Evolutionary conservation across 306 rosid species (phyloP).

Genomic region (Pyrus betulifolia): DNA sequence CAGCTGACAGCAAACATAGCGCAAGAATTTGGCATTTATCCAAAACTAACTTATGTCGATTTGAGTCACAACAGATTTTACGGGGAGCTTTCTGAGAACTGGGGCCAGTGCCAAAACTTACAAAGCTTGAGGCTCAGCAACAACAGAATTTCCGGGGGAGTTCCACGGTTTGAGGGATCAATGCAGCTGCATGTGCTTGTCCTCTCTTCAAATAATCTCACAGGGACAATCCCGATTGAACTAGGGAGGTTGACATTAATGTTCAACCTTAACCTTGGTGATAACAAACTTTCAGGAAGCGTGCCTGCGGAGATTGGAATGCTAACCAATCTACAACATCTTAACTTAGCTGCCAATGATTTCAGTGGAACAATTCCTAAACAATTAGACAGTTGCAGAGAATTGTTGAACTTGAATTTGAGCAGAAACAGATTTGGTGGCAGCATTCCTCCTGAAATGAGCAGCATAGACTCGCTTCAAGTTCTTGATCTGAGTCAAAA

Average conservation of each 20-base stretch:
- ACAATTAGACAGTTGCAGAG: conserved; percentile 3
- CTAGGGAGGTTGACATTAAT: conserved; percentile 3
- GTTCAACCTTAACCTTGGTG: conserved; percentile 6
- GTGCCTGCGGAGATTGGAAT: conserved; percentile 6
- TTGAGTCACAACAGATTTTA: conserved; percentile 17
- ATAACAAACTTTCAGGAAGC: background rate
- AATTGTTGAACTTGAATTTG: conserved; percentile 11
- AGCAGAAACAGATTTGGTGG: conserved; percentile 6
- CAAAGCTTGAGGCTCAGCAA: conserved; percentile 1
- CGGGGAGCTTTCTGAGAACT: conserved; percentile 10
- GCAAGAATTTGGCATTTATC: conserved; percentile 29
- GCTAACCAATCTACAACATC: background rate
- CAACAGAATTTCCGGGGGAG: conserved; percentile 7
- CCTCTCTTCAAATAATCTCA: conserved; percentile 26
- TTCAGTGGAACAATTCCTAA: conserved; percentile 7
- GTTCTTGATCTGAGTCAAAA: conserved; percentile 41
- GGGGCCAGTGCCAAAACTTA: conserved; percentile 7
- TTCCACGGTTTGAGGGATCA: conserved; percentile 7
- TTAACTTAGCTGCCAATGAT: conserved; percentile 12
- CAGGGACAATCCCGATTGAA: conserved; percentile 32
- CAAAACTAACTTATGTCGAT: conserved; percentile 8
- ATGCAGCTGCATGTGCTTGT: conserved; percentile 4
- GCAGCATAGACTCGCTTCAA: conserved; percentile 11
- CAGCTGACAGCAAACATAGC: conserved; percentile 27
- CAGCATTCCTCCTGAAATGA: conserved; percentile 1